These are phyloP conservation scores for Schwanniomyces polymorphus DNA, from an alignment of 805 yeast genomes.

Conservation along the genomic window DNA sequence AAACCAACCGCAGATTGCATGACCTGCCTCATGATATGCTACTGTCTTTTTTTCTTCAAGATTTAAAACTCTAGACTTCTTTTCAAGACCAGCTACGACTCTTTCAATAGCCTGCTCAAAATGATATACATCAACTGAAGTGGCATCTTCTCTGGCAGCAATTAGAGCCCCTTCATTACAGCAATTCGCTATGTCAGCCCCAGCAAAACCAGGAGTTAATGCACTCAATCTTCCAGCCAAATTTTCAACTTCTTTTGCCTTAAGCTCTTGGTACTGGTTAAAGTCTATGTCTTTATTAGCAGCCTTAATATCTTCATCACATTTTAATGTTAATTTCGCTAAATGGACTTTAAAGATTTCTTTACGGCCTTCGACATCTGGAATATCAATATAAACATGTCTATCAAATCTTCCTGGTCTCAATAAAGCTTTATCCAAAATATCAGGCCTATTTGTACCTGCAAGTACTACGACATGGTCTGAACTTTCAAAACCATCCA, in stretches of 20 bases:
- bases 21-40: constrained; percentile 96
- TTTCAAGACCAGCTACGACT: constrained; percentile 92
- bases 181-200: constrained; percentile 94
- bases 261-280: constrained; percentile 37
- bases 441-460: constrained; percentile 93
- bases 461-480: constrained; percentile 94
- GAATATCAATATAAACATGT: constrained; percentile 81
- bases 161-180: constrained; percentile 93
- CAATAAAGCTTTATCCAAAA: constrained; percentile 82
- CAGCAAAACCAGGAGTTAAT: constrained; percentile 92
- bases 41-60: constrained; percentile 82
- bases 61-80: constrained; percentile 74
- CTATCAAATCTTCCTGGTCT: constrained; percentile 96
- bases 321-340: constrained; percentile 51
- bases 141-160: constrained; percentile 79
- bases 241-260: constrained; percentile 48
- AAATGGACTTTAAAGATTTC: constrained; percentile 83
- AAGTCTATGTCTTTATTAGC: constrained; percentile 38
- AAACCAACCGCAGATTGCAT: constrained; percentile 95
- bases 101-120: constrained; percentile 93
- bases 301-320: constrained; percentile 36
- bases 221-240: constrained; percentile 86
- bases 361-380: constrained; percentile 87
- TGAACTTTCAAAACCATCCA: constrained; percentile 89
- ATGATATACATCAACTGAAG: constrained; percentile 62